Evolutionary conservation across 1,139 yeast species (phyloP).

Genomic region (Nakaseomyces sp.): DNA sequence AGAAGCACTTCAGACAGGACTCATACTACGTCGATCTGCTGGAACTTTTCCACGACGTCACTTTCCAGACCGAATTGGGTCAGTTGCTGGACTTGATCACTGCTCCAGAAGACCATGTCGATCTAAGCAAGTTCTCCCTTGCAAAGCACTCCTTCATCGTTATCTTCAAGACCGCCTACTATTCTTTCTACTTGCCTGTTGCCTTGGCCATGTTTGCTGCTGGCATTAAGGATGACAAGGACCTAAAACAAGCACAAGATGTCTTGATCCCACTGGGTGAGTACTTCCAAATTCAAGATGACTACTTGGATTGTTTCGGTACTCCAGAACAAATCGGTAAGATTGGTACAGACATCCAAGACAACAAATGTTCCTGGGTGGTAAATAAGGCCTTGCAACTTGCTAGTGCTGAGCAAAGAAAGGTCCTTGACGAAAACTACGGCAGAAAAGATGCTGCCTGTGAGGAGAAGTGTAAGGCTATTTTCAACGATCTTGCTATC

Average conservation of each 20-base stretch:
- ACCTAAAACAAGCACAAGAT: constrained; percentile 80
- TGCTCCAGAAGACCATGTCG: constrained; percentile 93
- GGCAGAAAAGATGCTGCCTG: constrained; percentile 68
- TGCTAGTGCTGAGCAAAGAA: constrained; percentile 74
- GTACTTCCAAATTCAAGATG: constrained; percentile 98
- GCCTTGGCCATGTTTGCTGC: constrained; percentile 94
- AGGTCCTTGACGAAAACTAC: constrained; percentile 74
- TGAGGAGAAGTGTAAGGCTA: constrained; percentile 64
- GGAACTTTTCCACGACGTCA: constrained; percentile 88
- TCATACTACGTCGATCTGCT: constrained; percentile 79
- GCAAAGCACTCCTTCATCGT: constrained; percentile 92
- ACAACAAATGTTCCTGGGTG: constrained; percentile 98
- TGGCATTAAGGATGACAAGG: constrained; percentile 60
- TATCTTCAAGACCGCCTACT: constrained; percentile 93
- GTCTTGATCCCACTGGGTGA: constrained; percentile 93
- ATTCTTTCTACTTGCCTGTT: constrained; percentile 94
- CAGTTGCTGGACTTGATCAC: constrained; percentile 92
- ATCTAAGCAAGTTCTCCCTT: constrained; percentile 76
- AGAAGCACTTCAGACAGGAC: constrained; percentile 78
- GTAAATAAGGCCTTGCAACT: constrained; percentile 83
- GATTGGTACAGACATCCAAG: constrained; percentile 97
- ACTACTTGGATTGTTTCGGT: constrained; percentile 93
- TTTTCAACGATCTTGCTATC: constrained; percentile 68
- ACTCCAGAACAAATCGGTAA: constrained; percentile 97
- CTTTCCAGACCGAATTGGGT: constrained; percentile 96